Evolutionary conservation across 2,329 filamentous ascomycete genomes (phyloP), one percentile per base, ranked within the genome.

Genomic region (Aspergillus pseudoviridinutans): DNA sequence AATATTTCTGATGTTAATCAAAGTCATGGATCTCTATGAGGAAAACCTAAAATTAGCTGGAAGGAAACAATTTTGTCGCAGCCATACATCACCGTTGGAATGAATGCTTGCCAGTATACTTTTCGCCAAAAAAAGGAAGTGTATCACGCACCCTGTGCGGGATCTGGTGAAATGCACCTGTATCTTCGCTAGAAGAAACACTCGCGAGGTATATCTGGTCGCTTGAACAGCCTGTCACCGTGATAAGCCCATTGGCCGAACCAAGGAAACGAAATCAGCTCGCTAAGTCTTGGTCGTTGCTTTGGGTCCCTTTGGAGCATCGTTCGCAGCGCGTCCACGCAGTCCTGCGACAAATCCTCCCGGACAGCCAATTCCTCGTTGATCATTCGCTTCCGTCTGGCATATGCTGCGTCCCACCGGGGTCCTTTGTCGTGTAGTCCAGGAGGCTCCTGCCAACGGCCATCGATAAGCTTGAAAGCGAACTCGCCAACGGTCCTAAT

Each of bases 281-380:
- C 64, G 20, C 56, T 53, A 14, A 73, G 51, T 0, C 55, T 62
- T 4, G 70, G 66, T 49, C 71, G 59, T 17, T 67, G 32, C 9
- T 38, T 28, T 12, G 59, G 57, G 3, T 71, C 56, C 51, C 61
- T 67, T 9, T 58, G 58, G 24, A 73, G 53, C 59, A 68, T 62
- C 27, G 58, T 53, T 44, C 60, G 63, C 49, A 74, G 50, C 10
- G 66, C 58, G 56, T 73, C 71, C 28, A 62, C 62, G 46, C 70
- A 73, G 52, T 71, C 71, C 55, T 71, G 70, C 5, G 68, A 68
- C 12, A 73, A 50, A 9, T 53, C 55, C 50, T 68, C 68, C 8
- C 60, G 51, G n/a, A 73, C 60, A 2, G 61, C 56, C 50, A 70
- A 42, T 49, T 68, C 62, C 17, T 68, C 63, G 20, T 63, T 67